Evolutionary conservation across 164 flowering plant genomes (phyloP).

Genomic region (Piper longum): DNA sequence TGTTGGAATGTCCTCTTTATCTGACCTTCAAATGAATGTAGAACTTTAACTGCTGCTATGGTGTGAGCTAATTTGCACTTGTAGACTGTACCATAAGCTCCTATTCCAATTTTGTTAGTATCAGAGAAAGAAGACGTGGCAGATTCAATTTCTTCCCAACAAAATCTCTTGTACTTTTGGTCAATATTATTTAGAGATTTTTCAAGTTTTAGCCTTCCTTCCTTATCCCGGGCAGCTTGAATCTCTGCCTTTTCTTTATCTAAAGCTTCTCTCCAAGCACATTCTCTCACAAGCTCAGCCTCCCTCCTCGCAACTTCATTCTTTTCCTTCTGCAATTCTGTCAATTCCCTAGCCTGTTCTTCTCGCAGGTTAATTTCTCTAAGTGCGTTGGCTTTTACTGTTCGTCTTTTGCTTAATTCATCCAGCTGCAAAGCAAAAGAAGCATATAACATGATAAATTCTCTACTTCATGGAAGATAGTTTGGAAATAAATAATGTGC

Average conservation of each 20-base stretch:
- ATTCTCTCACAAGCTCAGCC: conserved; percentile 33
- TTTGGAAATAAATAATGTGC: too few relatives aligned
- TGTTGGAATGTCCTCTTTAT: conserved; percentile 52
- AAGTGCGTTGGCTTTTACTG: conserved; percentile 44
- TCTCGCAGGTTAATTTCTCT: conserved; percentile 36
- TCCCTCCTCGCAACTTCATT: conserved; percentile 43
- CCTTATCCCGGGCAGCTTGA: conserved; percentile 36
- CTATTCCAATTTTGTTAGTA: conserved; percentile 52
- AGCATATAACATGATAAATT: not conserved
- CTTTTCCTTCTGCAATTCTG: conserved; percentile 39
- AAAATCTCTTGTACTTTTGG: conserved; percentile 37
- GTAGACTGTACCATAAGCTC: conserved; percentile 76
- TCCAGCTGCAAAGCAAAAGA: conserved; percentile 26
- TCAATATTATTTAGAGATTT: conserved; percentile 22
- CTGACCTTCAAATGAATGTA: conserved; percentile 37
- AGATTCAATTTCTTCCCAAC: conserved; percentile 68
- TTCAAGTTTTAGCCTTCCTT: conserved; percentile 52
- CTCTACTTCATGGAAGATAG: too few relatives aligned
- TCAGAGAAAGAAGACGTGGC: conserved; percentile 74
- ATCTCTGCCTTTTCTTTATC: conserved; percentile 47
- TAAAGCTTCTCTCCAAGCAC: conserved; percentile 46
- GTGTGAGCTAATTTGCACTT: conserved; percentile 60
- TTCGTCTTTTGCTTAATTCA: conserved; percentile 29
- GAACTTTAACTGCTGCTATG: conserved; percentile 67
- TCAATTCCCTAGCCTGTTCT: conserved; percentile 40